Evolutionary conservation across 257 asterid species (phyloP), one percentile per base, ranked within the genome.

Genomic region (Echites panduratus): DNA sequence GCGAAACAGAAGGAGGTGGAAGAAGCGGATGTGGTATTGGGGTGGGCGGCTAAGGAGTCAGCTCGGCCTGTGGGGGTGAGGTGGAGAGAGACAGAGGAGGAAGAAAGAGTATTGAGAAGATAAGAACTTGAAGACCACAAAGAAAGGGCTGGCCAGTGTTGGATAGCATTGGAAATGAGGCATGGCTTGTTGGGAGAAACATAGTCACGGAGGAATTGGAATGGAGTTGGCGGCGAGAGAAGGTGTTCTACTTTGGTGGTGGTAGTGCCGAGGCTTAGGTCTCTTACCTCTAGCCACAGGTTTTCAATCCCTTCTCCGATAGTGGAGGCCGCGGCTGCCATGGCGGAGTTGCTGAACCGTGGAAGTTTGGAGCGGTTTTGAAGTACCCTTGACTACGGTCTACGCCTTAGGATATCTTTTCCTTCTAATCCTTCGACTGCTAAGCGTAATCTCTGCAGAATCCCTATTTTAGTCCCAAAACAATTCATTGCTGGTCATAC

Each of bases 1-100:
- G 97, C 97, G 72, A 93, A 93, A 83, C 91, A 87, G 73, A 82
- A 87, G 49, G 88, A 76, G 74, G 91, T 75, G 56, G 86, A 75
- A 73, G 92, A 79, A 43, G 78, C 8, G 16, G 73, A 9, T 13
- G 86, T 79, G 71, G 76, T 9, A 52, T 69, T 44, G 74, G 92
- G 87, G 80, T 76, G 82, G 66, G 87, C 80, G 9, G 90, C 74
- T 72, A 89, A 80, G 74, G 97, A 79, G 78, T 93, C 98, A 61
- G 97, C 97, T 8, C 68, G 85, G 63, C 98, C 97, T 64, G 86
- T 84, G 49, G 98, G 98, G 26, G 97, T 93, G 50, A 93, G 91
- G 84, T 91, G 98, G 84, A 93, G 81, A 72, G 98, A 93, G 44
- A 93, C 96, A 50, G 82, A 20, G 75, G 92, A 72, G 63, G 90